Evolutionary conservation across 2,329 filamentous ascomycete genomes (phyloP).

Genomic region (Passalora sequoiae): DNA sequence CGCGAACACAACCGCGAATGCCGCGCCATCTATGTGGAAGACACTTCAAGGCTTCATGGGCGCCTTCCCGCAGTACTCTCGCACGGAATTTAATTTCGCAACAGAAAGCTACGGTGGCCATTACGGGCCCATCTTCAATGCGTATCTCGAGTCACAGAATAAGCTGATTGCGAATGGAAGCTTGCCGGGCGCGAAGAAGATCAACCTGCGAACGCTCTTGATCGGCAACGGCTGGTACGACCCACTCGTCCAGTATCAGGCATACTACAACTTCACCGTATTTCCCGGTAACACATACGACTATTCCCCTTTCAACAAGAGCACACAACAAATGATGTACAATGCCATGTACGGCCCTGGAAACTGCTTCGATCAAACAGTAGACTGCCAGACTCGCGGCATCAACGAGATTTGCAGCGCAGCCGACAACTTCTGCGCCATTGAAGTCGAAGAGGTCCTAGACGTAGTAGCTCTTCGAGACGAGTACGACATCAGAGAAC

Average conservation of each 20-base stretch:
- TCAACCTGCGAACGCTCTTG: slow-evolving; percentile 31
- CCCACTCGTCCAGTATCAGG: slow-evolving; percentile 52
- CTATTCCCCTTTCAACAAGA: slow-evolving; percentile 48
- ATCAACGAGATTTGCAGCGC: slow-evolving; percentile 47
- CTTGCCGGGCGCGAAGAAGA: slow-evolving; percentile 30
- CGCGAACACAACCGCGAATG: slow-evolving; percentile 49
- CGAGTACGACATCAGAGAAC: slow-evolving; percentile 57
- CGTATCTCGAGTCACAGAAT: slow-evolving; percentile 32
- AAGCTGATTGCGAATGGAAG: slow-evolving; percentile 37
- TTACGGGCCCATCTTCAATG: slow-evolving; percentile 30
- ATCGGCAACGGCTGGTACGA: slow-evolving; percentile 54
- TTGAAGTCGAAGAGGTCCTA: slow-evolving; percentile 50
- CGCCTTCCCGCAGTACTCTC: slow-evolving; percentile 43
- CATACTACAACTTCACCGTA: slow-evolving; percentile 56
- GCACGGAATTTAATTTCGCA: slow-evolving; percentile 32
- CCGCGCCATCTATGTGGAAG: slow-evolving; percentile 57
- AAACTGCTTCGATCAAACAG: slow-evolving; percentile 56
- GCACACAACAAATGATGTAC: slow-evolving; percentile 49
- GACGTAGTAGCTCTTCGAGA: slow-evolving; percentile 51
- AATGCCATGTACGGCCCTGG: slow-evolving; percentile 57
- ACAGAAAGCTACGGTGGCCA: slow-evolving; percentile 31
- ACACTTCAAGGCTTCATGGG: slow-evolving; percentile 60
- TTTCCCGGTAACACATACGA: slow-evolving; percentile 55
- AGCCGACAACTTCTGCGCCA: slow-evolving; percentile 54
- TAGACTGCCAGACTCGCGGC: slow-evolving; percentile 51